Evolutionary conservation across 768 basidiomycete genomes (phyloP), one percentile per base, ranked within the genome.

Genomic region (Collybia mongolica): DNA sequence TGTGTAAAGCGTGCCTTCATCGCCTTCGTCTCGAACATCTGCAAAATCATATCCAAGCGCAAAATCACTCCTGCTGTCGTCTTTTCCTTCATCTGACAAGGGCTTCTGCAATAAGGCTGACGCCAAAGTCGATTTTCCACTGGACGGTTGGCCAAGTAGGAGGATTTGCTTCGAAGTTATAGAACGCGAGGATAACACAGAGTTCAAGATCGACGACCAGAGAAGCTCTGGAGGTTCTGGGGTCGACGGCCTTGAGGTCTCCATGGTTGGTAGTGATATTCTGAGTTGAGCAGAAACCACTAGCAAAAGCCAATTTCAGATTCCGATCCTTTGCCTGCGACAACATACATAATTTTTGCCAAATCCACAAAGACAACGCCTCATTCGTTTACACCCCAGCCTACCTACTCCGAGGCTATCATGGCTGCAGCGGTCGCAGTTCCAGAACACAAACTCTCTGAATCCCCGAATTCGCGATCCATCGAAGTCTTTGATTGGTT

Each of bases 21-120:
- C 95, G 3, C 84, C 93, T 22, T 97, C 95, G 60, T 98, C 93
- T 45, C 85, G 75, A 22, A 97, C 81, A 61, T 97, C 90, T 3
- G 90, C 79, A 79, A 92, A 96, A 58, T 95, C 90, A 63, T 95
- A 98, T 35, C 94, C 93, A 56, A 98, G 65, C 0, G 93, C 91
- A 68, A 95, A 88, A 59, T 94, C 91, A 6, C 73, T 72, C 48
- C 76, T 76, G 40, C 80, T 74, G 52, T 83, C 81, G 54, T 83
- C 81, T 56, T 80, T 80, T 41, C 67, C 71, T 49, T 80, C 81
- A 49, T 84, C 81, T 44, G 72, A 56, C n/a, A 65, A 61, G 9
- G 80, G 72, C 65, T 86, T 90, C 62, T 89, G 83, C 23, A 93
- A 74, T 1, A 92, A 67, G 1, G 87, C 86, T 39, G 86, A 77